Conservation (phyloP, 2,329 filamentous ascomycete species). For the Dothideomycetidae sp. region DNA sequence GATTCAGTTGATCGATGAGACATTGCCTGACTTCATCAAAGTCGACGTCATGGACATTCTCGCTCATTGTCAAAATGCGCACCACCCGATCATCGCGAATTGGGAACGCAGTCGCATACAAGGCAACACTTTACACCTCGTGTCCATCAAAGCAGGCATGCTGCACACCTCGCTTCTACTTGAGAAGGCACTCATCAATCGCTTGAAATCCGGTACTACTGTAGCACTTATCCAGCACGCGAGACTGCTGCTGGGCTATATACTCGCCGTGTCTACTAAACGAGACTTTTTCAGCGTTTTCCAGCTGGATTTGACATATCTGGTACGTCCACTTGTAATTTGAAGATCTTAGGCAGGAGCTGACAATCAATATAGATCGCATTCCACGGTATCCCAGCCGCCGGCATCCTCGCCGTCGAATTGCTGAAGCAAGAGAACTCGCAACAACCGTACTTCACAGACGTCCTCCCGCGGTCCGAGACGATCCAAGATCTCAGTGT, state of each 20-base stretch:
- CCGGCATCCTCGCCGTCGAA: constrained; percentile 30
- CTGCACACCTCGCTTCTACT: constrained; percentile 46
- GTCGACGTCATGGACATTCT: constrained; percentile 19
- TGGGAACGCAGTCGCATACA: constrained; percentile 13
- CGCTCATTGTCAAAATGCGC: constrained; percentile 8
- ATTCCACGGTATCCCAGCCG: constrained; percentile 28
- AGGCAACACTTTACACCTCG: constrained; percentile 33
- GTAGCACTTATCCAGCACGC: constrained; percentile 25
- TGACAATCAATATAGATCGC: constrained; percentile 15
- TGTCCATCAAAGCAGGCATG: constrained; percentile 33
- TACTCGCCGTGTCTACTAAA: constrained; percentile 25
- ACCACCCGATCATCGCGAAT: constrained; percentile 5
- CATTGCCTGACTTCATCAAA: constrained; percentile 19
- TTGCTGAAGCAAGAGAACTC: constrained; percentile 30
- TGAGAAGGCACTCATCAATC: constrained; percentile 41
- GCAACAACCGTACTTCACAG: constrained; percentile 17
- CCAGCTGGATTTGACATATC: constrained; percentile 27
- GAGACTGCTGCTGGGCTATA: constrained; percentile 25
- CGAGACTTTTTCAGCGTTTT: constrained; percentile 30
- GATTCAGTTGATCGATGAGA: constrained; percentile 26
- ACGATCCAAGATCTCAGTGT: constrained; percentile 33
- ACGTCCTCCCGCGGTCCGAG: constrained; percentile 28
- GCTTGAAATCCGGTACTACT: constrained; percentile 20
- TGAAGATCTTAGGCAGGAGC: neutral
- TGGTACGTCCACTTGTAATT: constrained; percentile 15